Percentiles rank a stretch among this genome's conserved stretches.
phyloP scores from a whole-genome alignment of 768 basidiomycete genomes.

The Cystofilobasidium ferigula region DNA sequence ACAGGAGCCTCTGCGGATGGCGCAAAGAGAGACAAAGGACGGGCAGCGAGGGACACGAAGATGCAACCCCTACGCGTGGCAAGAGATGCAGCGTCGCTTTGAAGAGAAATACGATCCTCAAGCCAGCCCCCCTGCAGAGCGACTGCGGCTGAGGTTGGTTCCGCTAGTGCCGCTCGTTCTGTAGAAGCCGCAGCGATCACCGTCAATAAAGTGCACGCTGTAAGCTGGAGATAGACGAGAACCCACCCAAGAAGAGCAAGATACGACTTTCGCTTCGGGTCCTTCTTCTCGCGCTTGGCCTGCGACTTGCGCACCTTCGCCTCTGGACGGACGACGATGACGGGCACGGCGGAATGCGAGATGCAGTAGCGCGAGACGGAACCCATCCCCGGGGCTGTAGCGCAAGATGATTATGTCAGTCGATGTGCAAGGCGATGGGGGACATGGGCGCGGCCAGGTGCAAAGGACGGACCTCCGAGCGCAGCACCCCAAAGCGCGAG shows the following conservation, averaged over 20 bases:
- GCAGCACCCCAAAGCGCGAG: constrained; percentile 49
- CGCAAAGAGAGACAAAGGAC: too few relatives aligned
- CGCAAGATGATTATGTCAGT: constrained; percentile 14
- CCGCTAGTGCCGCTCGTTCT: constrained; percentile 7
- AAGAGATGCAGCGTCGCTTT: too few relatives aligned
- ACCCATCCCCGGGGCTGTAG: constrained; percentile 48
- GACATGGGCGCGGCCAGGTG: neutral
- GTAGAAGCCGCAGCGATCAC: constrained; percentile 27
- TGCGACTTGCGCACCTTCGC: constrained; percentile 65
- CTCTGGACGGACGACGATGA: constrained; percentile 70
- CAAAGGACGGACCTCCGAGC: constrained; percentile 37
- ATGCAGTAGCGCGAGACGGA: constrained; percentile 60
- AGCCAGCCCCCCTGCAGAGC: constrained; percentile 1
- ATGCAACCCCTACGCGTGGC: too few relatives aligned
- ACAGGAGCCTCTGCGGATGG: too few relatives aligned
- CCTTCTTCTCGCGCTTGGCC: constrained; percentile 64
- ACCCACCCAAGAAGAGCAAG: constrained; percentile 36
- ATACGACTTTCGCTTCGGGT: constrained; percentile 66
- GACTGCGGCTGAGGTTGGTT: constrained; percentile 7
- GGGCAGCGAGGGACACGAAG: too few relatives aligned
- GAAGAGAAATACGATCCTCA: neutral
- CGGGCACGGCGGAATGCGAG: constrained; percentile 84
- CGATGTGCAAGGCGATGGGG: neutral
- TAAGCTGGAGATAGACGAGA: neutral
- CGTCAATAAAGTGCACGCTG: constrained; percentile 25